Conservation (phyloP, 2,329 filamentous ascomycete species). For the Pezicula rhizophila region DNA sequence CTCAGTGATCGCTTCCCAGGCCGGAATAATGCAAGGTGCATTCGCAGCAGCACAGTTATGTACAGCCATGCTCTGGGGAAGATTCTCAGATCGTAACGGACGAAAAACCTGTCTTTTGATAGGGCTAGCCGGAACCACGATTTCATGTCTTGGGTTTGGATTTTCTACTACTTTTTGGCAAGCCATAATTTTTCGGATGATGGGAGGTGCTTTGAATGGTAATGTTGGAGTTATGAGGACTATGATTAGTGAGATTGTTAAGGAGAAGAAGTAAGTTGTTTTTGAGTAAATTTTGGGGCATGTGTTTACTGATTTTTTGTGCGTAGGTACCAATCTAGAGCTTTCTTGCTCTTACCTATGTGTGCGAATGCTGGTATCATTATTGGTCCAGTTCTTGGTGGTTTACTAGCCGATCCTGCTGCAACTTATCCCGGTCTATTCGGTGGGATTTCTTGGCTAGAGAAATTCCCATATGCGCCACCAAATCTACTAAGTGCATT, state of each 20-base stretch:
- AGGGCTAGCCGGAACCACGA: conserved; percentile 55
- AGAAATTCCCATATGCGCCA: conserved; percentile 38
- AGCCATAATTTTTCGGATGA: conserved; percentile 49
- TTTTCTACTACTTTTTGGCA: conserved; percentile 58
- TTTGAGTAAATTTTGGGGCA: too few species aligned
- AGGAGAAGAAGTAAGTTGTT: conserved; percentile 53
- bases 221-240: conserved; percentile 71
- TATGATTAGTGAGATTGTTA: conserved; percentile 67
- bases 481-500: conserved; percentile 35
- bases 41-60: conserved; percentile 64
- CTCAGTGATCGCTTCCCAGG: conserved; percentile 56
- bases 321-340: conserved; percentile 32
- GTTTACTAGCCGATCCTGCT: conserved; percentile 38
- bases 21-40: conserved; percentile 60
- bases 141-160: conserved; percentile 63
- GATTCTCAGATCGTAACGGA: conserved; percentile 54
- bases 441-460: conserved; percentile 34
- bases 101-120: conserved; percentile 54
- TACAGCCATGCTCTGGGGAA: conserved; percentile 65
- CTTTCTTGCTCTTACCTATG: conserved; percentile 46
- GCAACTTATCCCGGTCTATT: conserved; percentile 31
- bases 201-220: conserved; percentile 64
- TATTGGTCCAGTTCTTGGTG: conserved; percentile 36
- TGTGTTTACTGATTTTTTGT: too few species aligned
- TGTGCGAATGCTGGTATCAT: conserved; percentile 57